Evolutionary conservation across 2,329 filamentous ascomycete genomes (phyloP).

Genomic region (Elsinoe perseae): DNA sequence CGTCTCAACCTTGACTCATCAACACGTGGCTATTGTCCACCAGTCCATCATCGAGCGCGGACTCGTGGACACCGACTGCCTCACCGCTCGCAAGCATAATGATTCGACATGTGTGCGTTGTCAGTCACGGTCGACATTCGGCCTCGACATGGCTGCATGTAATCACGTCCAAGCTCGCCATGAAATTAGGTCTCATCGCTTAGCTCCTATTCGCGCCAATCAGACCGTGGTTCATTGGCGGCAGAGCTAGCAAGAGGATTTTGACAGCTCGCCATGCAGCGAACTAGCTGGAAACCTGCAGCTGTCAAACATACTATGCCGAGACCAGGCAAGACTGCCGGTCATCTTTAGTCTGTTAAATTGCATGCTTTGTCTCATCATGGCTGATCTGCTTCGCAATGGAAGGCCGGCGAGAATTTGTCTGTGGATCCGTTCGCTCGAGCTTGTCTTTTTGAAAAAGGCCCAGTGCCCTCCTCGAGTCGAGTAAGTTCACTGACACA

Average conservation of each 20-base stretch:
- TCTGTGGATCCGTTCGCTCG: neutral
- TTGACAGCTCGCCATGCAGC: constrained; percentile 13
- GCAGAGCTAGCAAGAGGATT: neutral
- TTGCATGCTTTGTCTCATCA: neutral
- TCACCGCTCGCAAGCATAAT: neutral
- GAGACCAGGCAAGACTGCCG: constrained; percentile 13
- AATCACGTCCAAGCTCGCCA: constrained; percentile 1
- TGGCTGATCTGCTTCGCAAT: neutral
- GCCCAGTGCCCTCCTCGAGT: neutral
- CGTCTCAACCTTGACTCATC: neutral
- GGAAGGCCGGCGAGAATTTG: neutral
- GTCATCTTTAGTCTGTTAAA: neutral
- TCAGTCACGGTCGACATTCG: neutral
- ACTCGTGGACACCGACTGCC: neutral
- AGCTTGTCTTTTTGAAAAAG: neutral
- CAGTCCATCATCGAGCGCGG: neutral
- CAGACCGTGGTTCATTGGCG: constrained; percentile 1
- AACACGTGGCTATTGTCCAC: neutral
- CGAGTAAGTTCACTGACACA: neutral
- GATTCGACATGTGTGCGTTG: neutral
- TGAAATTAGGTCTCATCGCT: neutral
- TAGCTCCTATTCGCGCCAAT: constrained; percentile 11
- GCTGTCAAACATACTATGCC: constrained; percentile 12
- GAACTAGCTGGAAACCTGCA: constrained; percentile 9
- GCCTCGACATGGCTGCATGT: neutral